Percentiles rank a stretch among this genome's conserved stretches.
These are phyloP conservation scores for Wickerhamiella azyma DNA, from an alignment of 805 yeast genomes.

Conservation along the genomic window DNA sequence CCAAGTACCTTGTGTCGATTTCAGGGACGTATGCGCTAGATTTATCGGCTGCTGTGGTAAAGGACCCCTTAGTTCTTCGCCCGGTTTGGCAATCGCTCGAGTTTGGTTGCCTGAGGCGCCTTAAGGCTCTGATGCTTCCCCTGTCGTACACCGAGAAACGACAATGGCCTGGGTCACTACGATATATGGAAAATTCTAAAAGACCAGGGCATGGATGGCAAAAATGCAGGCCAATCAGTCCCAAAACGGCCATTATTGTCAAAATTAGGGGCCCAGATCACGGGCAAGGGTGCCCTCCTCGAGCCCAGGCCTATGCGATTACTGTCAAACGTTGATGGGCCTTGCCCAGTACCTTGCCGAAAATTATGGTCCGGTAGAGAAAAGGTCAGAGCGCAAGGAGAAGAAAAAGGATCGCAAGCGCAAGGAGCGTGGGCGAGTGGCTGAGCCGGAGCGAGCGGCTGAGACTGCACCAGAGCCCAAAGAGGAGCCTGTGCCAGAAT, in stretches of 20 bases:
- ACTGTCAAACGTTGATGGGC: not conserved
- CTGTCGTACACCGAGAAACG: not conserved
- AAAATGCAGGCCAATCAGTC: not conserved
- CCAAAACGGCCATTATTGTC: not conserved
- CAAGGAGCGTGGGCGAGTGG: not conserved
- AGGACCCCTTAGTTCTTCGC: not conserved
- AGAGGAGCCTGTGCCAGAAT: not conserved
- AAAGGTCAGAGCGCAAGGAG: not conserved
- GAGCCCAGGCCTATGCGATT: not conserved
- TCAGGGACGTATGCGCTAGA: slow-evolving; percentile 1
- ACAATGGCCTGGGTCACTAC: not conserved
- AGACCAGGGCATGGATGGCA: not conserved
- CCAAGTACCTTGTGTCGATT: not conserved
- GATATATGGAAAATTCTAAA: slow-evolving; percentile 6
- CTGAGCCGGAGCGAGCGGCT: not conserved
- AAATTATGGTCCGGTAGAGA: not conserved
- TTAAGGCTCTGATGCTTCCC: slow-evolving; percentile 6
- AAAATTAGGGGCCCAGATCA: not conserved
- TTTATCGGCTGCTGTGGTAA: not conserved
- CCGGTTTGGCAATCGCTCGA: slow-evolving; percentile 5
- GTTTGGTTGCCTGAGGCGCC: slow-evolving; percentile 1
- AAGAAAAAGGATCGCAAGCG: slow-evolving; percentile 6
- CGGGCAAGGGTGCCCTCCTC: not conserved
- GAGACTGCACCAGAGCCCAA: not conserved
- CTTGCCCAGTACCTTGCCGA: not conserved